Evolutionary conservation across 2,329 filamentous ascomycete genomes (phyloP).

Genomic region (Colletotrichum spaethianum): DNA sequence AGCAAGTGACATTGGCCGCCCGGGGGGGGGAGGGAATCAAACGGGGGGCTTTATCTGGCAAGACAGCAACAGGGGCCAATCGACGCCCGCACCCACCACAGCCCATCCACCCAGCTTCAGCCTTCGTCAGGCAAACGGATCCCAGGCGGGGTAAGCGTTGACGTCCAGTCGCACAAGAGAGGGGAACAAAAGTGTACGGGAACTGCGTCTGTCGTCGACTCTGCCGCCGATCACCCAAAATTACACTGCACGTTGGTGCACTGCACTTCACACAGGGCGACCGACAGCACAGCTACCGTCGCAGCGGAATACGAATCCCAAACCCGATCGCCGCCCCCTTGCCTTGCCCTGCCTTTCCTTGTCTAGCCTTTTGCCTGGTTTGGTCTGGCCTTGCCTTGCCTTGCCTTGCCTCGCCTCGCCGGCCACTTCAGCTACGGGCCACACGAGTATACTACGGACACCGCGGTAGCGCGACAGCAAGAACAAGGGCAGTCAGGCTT

Average conservation of each 20-base stretch:
- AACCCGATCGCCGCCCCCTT: background rate
- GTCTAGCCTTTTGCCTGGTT: background rate
- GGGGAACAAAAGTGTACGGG: conserved; percentile 14
- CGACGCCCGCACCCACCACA: conserved; percentile 5
- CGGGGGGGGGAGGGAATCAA: conserved; percentile 3
- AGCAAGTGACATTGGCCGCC: conserved; percentile 8
- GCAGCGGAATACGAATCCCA: background rate
- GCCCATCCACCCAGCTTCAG: background rate
- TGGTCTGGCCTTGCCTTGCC: background rate
- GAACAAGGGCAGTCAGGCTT: background rate
- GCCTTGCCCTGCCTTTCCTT: background rate
- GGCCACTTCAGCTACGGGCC: background rate
- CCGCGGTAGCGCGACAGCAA: conserved; percentile 4
- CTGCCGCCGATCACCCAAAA: conserved; percentile 20
- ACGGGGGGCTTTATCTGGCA: conserved; percentile 22
- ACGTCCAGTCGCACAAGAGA: conserved; percentile 33
- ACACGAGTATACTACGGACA: background rate
- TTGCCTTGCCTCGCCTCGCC: background rate
- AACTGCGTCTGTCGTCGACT: conserved; percentile 6
- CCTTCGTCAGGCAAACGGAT: conserved; percentile 16
- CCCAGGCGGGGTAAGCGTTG: conserved; percentile 30
- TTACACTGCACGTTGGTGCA: background rate
- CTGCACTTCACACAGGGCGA: background rate
- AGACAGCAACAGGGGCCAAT: conserved; percentile 12
- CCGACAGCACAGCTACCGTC: background rate